phyloP scores from a whole-genome alignment of 2,329 filamentous ascomycete genomes.

The Neoscytalidium dimidiatum region DNA sequence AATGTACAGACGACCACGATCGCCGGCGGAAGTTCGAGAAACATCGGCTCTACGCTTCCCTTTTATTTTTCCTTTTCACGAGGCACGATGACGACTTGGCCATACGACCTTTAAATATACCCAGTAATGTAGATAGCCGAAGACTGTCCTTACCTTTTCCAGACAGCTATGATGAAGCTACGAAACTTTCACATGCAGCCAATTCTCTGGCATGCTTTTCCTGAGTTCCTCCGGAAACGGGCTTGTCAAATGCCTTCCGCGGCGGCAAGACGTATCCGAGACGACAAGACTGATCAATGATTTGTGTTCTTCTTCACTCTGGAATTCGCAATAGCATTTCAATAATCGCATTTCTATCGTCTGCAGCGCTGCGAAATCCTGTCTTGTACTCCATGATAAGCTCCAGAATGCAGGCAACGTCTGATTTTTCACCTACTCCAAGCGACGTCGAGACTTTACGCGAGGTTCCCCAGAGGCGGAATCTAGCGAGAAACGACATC shows the following conservation, averaged over 20 bases:
- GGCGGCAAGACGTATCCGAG: neutral
- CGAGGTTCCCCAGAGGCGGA: neutral
- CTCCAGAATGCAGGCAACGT: too few relatives aligned
- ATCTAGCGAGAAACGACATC: neutral
- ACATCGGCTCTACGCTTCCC: neutral
- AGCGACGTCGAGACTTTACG: neutral
- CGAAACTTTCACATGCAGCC: conserved; percentile 1
- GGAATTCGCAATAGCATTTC: neutral
- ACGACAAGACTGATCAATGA: neutral
- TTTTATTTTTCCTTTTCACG: conserved; percentile 5
- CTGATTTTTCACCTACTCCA: too few relatives aligned
- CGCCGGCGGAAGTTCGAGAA: neutral
- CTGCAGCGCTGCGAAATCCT: too few relatives aligned
- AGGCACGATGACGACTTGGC: conserved; percentile 1
- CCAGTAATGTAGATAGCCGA: conserved; percentile 13
- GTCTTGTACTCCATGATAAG: too few relatives aligned
- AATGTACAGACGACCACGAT: conserved; percentile 1
- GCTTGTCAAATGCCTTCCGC: neutral
- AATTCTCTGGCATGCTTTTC: neutral
- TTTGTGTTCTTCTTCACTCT: neutral
- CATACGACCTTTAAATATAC: conserved; percentile 14
- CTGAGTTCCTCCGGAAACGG: neutral
- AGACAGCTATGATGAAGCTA: conserved; percentile 2
- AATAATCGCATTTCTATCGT: too few relatives aligned
- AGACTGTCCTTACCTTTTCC: neutral